phyloP scores from a whole-genome alignment of 345 rosid genomes.

The Linum lewisii region DNA sequence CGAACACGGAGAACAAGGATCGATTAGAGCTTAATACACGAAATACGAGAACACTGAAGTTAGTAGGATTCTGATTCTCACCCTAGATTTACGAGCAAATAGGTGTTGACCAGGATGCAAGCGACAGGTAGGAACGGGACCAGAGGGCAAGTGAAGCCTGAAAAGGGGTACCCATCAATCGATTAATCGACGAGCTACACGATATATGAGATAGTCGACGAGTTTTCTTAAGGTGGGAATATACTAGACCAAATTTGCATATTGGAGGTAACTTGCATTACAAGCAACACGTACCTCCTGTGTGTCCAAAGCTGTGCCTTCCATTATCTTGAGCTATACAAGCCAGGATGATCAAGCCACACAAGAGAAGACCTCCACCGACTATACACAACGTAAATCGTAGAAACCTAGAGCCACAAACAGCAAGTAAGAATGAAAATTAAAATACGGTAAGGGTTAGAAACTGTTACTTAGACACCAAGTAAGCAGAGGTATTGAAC shows the following conservation, averaged over 20 bases:
- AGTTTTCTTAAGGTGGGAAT: not conserved
- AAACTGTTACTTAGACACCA: not conserved
- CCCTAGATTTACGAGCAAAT: conserved; percentile 54
- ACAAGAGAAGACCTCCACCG: conserved; percentile 45
- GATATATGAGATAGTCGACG: too few species aligned
- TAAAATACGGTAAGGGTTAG: not conserved
- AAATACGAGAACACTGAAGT: not conserved
- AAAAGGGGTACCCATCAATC: not conserved
- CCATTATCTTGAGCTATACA: conserved; percentile 50
- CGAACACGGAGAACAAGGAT: not conserved
- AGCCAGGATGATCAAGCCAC: conserved; percentile 49
- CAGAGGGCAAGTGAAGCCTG: conserved; percentile 58
- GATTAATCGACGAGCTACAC: not conserved
- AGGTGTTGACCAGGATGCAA: conserved; percentile 48
- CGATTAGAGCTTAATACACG: not conserved
- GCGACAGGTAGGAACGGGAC: conserved; percentile 51
- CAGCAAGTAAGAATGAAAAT: conserved; percentile 1
- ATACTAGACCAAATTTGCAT: not conserved
- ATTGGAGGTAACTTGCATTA: not conserved
- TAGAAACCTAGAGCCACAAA: conserved; percentile 31
- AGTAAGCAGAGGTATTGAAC: conserved; percentile 17
- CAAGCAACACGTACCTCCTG: conserved; percentile 38
- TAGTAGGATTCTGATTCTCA: conserved; percentile 21
- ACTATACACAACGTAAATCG: conserved; percentile 33
- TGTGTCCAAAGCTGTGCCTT: conserved; percentile 54